These are phyloP conservation scores for Penicillium sp. DNA, from an alignment of 2,329 filamentous ascomycete species.

Conservation along the genomic window DNA sequence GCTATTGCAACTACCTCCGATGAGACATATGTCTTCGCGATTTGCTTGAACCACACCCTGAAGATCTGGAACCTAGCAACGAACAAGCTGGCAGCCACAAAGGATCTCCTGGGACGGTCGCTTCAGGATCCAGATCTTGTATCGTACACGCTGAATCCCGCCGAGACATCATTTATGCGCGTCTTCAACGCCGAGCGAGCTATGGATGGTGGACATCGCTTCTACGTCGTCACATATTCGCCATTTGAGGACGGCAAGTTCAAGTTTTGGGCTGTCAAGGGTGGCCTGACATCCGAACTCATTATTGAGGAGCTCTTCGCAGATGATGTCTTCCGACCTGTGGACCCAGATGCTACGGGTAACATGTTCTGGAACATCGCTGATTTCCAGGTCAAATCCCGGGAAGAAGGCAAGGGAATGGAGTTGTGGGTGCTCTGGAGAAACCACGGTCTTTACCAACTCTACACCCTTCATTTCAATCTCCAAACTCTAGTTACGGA, in stretches of 20 bases:
- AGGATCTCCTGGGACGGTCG: constrained; percentile 71
- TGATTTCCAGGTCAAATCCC: constrained; percentile 65
- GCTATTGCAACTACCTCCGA: constrained; percentile 47
- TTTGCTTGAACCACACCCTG: constrained; percentile 84
- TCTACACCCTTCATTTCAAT: constrained; percentile 71
- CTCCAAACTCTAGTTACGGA: constrained; percentile 60
- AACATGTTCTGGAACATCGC: constrained; percentile 77
- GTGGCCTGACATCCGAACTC: constrained; percentile 56
- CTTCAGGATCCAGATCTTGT: constrained; percentile 65
- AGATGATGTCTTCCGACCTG: constrained; percentile 62
- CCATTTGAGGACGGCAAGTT: constrained; percentile 85
- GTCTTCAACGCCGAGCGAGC: constrained; percentile 60
- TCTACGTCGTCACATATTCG: constrained; percentile 77
- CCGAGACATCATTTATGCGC: constrained; percentile 72
- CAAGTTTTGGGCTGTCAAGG: constrained; percentile 83
- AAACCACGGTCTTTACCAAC: constrained; percentile 74
- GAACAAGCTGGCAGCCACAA: constrained; percentile 71
- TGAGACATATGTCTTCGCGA: constrained; percentile 63
- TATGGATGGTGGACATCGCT: constrained; percentile 48
- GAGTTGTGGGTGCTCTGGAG: constrained; percentile 79
- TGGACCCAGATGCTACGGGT: constrained; percentile 59
- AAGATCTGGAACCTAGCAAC: constrained; percentile 86
- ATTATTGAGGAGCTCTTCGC: constrained; percentile 71
- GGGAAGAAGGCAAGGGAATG: constrained; percentile 54
- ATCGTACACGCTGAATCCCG: constrained; percentile 76